Evolutionary conservation across 1,284 basidiomycete genomes (phyloP).

Genomic region (Sanghuangporus baumii): DNA sequence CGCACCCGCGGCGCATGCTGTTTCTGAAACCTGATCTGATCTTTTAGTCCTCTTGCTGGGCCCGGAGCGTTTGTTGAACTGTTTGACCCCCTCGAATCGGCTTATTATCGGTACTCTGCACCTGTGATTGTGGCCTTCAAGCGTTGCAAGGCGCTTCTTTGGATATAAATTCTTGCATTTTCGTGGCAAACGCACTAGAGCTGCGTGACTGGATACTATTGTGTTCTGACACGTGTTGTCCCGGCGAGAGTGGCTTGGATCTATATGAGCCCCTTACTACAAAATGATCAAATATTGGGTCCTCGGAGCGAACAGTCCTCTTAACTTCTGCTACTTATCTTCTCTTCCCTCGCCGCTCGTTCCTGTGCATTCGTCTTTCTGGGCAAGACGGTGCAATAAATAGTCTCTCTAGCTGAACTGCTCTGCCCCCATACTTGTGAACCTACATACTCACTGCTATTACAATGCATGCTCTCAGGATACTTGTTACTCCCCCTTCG

Average conservation of each 20-base stretch:
- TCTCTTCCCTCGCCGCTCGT: not conserved
- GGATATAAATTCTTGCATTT: not conserved
- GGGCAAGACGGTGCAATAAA: not conserved
- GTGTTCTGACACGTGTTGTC: not conserved
- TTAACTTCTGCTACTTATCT: not conserved
- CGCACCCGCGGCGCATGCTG: not conserved
- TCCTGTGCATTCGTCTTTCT: not conserved
- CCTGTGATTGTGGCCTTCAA: not conserved
- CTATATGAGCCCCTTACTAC: constrained; percentile 1
- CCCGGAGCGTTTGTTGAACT: not conserved
- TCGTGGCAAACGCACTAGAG: not conserved
- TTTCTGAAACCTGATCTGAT: not conserved
- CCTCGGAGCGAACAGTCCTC: not conserved
- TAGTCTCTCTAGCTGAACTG: not conserved
- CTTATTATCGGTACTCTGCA: not conserved
- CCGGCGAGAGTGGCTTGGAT: not conserved
- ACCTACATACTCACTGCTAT: not conserved
- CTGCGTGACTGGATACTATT: not conserved
- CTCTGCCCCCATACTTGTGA: not conserved
- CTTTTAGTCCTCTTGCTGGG: not conserved
- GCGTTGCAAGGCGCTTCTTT: not conserved
- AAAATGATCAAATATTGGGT: not conserved
- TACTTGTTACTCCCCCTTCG: not conserved
- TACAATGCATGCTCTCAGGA: not conserved
- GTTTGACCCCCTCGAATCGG: not conserved